Evolutionary conservation across 1,284 basidiomycete genomes (phyloP).

Genomic region (Austroboletus novae-zelandiae): DNA sequence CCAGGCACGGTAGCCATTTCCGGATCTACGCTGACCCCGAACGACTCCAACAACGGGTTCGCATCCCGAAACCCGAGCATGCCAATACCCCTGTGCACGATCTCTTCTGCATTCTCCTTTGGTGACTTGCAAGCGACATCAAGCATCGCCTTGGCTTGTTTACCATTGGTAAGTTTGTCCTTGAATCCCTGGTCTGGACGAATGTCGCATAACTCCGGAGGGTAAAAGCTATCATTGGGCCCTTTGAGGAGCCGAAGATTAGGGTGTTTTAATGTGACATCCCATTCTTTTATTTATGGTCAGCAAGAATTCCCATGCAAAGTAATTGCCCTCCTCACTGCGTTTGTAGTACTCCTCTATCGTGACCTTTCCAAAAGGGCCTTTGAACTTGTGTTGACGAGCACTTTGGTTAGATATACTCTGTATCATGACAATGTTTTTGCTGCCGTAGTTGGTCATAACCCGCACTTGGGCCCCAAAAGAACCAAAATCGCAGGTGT

Average conservation of each 20-base stretch:
- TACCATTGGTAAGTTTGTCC: slow-evolving; percentile 60
- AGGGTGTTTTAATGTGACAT: slow-evolving; percentile 47
- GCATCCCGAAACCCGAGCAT: slow-evolving; percentile 58
- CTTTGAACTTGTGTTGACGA: slow-evolving; percentile 51
- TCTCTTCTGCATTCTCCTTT: slow-evolving; percentile 59
- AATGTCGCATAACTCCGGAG: slow-evolving; percentile 70
- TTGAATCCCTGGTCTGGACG: slow-evolving; percentile 65
- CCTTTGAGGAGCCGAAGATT: slow-evolving; percentile 62
- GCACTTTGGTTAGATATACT: slow-evolving; percentile 46
- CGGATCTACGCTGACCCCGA: slow-evolving; percentile 57
- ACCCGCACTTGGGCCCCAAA: slow-evolving; percentile 64
- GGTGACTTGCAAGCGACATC: slow-evolving; percentile 63
- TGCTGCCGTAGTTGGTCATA: slow-evolving; percentile 49
- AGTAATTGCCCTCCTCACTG: slow-evolving; percentile 39
- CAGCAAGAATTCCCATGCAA: neutral
- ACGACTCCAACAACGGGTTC: slow-evolving; percentile 45
- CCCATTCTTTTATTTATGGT: slow-evolving; percentile 47
- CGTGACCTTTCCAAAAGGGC: slow-evolving; percentile 48
- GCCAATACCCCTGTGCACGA: slow-evolving; percentile 54
- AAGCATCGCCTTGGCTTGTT: slow-evolving; percentile 71
- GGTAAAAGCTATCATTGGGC: slow-evolving; percentile 56
- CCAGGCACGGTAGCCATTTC: slow-evolving; percentile 76
- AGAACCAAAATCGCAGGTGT: slow-evolving; percentile 33
- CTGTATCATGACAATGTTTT: slow-evolving; percentile 61
- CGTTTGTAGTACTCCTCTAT: slow-evolving; percentile 62